A percentile compares a stretch with the other conserved stretches of the same genome.
Conservation (phyloP, 805 yeast species). For the Kodamaea jinghongensis region DNA sequence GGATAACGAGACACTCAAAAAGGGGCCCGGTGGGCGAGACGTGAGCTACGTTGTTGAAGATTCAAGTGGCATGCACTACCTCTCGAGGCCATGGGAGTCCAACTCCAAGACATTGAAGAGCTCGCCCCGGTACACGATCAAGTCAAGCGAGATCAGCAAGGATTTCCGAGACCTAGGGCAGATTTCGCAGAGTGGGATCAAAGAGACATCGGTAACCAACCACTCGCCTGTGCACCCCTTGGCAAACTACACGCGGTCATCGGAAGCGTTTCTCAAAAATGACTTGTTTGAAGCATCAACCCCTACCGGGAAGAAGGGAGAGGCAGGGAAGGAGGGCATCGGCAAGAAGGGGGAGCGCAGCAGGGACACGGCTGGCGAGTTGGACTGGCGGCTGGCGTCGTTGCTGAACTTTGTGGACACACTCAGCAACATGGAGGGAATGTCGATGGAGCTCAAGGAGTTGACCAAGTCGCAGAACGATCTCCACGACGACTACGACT, state of each 20-base stretch:
- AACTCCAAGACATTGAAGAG: slow-evolving; percentile 2
- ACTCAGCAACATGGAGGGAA: slow-evolving; percentile 29
- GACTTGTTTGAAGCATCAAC: slow-evolving; percentile 4
- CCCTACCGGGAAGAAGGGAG: slow-evolving; percentile 1
- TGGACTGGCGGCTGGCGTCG: slow-evolving; percentile 13
- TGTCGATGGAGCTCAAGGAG: slow-evolving; percentile 32
- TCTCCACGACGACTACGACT: slow-evolving; percentile 62
- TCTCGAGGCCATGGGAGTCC: neutral
- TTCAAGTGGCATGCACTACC: neutral
- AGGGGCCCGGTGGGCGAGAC: too few relatives aligned
- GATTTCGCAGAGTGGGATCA: slow-evolving; percentile 6
- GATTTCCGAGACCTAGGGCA: slow-evolving; percentile 2
- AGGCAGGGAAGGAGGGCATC: too few relatives aligned
- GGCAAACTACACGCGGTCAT: slow-evolving; percentile 6
- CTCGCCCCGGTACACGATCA: slow-evolving; percentile 2
- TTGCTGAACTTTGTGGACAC: slow-evolving; percentile 13
- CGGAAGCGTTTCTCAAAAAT: slow-evolving; percentile 1
- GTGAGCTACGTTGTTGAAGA: too few relatives aligned
- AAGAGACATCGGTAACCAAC: neutral
- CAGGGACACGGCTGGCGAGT: too few relatives aligned
- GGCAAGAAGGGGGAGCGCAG: neutral
- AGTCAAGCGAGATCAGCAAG: slow-evolving; percentile 2
- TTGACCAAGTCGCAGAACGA: slow-evolving; percentile 37
- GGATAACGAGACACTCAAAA: too few relatives aligned
- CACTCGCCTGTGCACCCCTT: slow-evolving; percentile 2